These are phyloP conservation scores for Apiosordaria backusii DNA, from an alignment of 495 filamentous ascomycete species.

Conservation along the genomic window DNA sequence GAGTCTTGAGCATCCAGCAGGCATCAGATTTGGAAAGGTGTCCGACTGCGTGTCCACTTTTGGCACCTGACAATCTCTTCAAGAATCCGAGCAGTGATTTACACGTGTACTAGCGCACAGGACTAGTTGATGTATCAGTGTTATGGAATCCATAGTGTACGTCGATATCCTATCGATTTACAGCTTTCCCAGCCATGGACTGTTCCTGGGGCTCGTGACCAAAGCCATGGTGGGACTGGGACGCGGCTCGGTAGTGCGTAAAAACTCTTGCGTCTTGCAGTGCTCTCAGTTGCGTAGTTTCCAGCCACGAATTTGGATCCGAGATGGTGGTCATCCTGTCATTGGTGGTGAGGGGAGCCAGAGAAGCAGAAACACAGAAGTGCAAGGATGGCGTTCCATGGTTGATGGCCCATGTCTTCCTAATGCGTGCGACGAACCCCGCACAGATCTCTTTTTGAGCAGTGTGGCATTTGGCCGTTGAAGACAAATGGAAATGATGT, in stretches of 20 bases:
- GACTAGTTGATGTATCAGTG: background rate
- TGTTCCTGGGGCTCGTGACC: no score
- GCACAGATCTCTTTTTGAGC: background rate
- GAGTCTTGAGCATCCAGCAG: background rate
- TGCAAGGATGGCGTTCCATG: background rate
- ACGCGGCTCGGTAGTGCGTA: background rate
- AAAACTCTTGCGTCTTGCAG: background rate
- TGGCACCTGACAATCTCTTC: background rate
- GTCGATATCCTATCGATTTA: background rate
- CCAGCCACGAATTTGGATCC: background rate
- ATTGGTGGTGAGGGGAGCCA: background rate
- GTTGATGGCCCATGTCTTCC: background rate
- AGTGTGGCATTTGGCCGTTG: background rate
- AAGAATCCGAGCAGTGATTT: background rate
- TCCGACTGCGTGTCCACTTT: background rate
- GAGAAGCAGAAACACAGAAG: background rate
- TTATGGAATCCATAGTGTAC: background rate
- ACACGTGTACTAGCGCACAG: background rate
- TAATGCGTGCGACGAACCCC: background rate
- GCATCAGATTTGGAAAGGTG: background rate
- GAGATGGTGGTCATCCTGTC: background rate
- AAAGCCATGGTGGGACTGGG: no score
- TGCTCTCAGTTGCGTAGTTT: background rate
- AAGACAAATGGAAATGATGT: background rate
- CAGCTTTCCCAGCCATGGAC: background rate